Conservation (phyloP, 2,329 filamentous ascomycete species). For the Penicillium psychrosexuale region DNA sequence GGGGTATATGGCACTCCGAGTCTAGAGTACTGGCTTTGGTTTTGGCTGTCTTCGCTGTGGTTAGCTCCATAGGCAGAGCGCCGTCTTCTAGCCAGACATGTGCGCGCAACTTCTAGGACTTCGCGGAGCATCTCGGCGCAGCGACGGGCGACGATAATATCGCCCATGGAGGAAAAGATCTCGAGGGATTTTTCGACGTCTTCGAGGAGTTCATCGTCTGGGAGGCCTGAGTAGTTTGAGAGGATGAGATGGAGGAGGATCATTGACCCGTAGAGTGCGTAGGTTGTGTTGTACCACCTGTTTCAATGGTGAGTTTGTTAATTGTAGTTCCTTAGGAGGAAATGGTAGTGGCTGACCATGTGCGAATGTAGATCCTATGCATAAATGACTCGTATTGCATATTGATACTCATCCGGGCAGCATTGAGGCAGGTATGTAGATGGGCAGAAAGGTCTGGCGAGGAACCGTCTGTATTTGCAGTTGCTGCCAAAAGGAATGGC, state of each 20-base stretch:
- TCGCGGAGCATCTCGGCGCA: no score
- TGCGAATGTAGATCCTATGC: slow-evolving; percentile 25
- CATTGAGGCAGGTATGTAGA: slow-evolving; percentile 27
- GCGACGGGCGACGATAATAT: no score
- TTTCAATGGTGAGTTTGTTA: no score
- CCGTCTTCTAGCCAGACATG: no score
- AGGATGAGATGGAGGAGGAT: slow-evolving; percentile 33
- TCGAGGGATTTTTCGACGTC: no score
- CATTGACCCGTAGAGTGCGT: slow-evolving; percentile 34
- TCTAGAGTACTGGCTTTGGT: no score
- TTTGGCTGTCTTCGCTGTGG: no score
- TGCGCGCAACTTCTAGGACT: no score
- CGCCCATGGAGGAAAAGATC: no score
- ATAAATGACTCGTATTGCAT: slow-evolving; percentile 29
- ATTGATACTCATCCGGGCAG: slow-evolving; percentile 27
- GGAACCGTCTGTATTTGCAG: slow-evolving; percentile 7
- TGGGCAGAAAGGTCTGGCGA: slow-evolving; percentile 6
- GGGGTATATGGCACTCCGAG: no score
- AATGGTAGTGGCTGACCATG: slow-evolving; percentile 18
- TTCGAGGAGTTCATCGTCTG: background rate
- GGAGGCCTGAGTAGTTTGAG: slow-evolving; percentile 16
- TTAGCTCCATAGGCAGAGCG: no score
- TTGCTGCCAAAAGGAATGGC: slow-evolving; percentile 26
- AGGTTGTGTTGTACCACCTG: slow-evolving; percentile 36
- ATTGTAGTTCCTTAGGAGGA: no score